Base-by-base conservation (phyloP, 2,329 filamentous ascomycete genomes). In the Colletotrichum scovillei region DNA sequence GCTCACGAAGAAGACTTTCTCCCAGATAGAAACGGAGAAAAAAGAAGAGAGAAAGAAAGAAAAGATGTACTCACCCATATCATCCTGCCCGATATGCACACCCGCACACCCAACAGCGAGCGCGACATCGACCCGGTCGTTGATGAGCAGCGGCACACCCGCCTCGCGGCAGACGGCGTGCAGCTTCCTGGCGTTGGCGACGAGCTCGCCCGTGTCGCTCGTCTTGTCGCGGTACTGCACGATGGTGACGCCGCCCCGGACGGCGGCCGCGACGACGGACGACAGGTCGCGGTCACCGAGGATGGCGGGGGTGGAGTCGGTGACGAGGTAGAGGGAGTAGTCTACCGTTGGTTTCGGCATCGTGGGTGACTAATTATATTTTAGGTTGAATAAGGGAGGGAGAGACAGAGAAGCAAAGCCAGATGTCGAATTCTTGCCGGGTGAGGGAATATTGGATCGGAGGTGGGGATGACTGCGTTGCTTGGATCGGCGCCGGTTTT, bases 51-150 rank as follows among this genome's bases (percentile, higher is more conserved):
- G 14, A 55, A 42, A 32, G 7, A 28, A 7, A 32, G 19, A 14
- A 38, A 49, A 24, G 57, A 57, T 1, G 60, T 4, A 82, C 88
- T 76, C 82, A 94, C 92, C 87, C 87, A 98, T 92, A 82, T 98
- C 96, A 88, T 98, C 95, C 85, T 98, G 96, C 7, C 97, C 97
- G 63, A 98, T 90, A 81, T 98, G 97, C 9, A 98, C 95, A 58
- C 97, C 97, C 84, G 98, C 96, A 70, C 94, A 97, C 14, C 92
- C 94, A 56, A 95, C 89, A 16, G 95, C 95, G 22, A 95, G 88
- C 9, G 95, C 95, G 30, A 98, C 94, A 80, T 98, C 95, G 6
- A 98, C 90, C 14, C 95, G 91, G 81, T 98, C 97, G 80, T 98
- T 98, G 85, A 98, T 95, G 67, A 98, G 86, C 70, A 98, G 88